A percentile compares a stretch with the other conserved stretches of the same genome.
Evolutionary conservation across 768 basidiomycete genomes (phyloP).

Genomic region (Leccinum rimulosum): DNA sequence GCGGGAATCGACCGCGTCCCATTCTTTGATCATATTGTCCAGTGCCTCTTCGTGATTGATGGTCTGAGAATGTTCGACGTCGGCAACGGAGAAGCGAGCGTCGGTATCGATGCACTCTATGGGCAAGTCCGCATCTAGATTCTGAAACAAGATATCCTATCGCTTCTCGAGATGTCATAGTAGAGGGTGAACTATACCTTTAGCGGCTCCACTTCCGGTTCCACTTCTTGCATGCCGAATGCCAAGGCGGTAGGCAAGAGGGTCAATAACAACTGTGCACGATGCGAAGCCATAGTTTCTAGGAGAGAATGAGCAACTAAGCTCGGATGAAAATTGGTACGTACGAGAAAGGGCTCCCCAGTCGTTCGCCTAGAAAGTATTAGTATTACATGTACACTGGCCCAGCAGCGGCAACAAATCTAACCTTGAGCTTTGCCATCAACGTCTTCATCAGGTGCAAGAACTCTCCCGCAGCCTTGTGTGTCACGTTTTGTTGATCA

Average conservation of each 20-base stretch:
- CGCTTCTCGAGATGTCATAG: not conserved
- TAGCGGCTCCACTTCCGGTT: constrained; percentile 44
- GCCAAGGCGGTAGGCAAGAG: constrained; percentile 47
- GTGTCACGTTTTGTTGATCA: constrained; percentile 47
- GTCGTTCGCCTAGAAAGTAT: constrained; percentile 47
- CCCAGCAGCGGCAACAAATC: not conserved
- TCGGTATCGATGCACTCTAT: constrained; percentile 38
- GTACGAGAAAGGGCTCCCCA: constrained; percentile 61
- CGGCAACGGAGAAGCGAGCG: constrained; percentile 35
- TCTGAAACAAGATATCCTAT: constrained; percentile 32
- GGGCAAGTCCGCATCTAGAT: constrained; percentile 49
- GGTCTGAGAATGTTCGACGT: constrained; percentile 11
- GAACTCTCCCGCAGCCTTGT: constrained; percentile 51
- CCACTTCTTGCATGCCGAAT: constrained; percentile 46
- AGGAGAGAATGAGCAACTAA: not conserved
- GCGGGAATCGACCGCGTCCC: constrained; percentile 34
- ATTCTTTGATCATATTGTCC: constrained; percentile 24
- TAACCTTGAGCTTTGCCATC: constrained; percentile 65
- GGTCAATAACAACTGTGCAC: constrained; percentile 38
- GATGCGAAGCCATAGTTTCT: constrained; percentile 49
- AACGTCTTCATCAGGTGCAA: constrained; percentile 55
- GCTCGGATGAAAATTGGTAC: not conserved
- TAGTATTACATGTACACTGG: not conserved
- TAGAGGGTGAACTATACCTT: constrained; percentile 37
- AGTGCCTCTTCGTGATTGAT: constrained; percentile 13